Evolutionary conservation across 1,284 basidiomycete genomes (phyloP), one percentile per base, ranked within the genome.

Genomic region (Leccinum griseonigrum): DNA sequence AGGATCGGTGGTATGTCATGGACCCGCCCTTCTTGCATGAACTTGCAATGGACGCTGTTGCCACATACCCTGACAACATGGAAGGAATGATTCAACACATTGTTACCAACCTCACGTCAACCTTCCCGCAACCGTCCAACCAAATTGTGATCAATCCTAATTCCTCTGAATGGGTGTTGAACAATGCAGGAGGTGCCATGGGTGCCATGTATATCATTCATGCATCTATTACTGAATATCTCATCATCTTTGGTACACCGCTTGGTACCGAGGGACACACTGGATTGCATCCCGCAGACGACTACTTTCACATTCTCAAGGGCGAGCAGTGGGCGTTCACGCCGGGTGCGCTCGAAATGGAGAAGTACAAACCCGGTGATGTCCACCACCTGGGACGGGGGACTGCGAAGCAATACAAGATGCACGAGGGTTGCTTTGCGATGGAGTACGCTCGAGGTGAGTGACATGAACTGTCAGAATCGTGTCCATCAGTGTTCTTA

Each of bases 181-280:
- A 91, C 81, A 99, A 99, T 72, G 97, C 97, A 1, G 97, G 96
- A 18, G 97, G 97, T 58, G 97, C 97, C 1, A 99, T 98, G 97
- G 97, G 94, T 52, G 88, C 90, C 52, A 98, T 99, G 97, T 98
- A 94, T 77, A 85, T 98, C 77, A 92, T 99, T 67, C 96, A 98
- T 72, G 94, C 95, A 16, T 91, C 86, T 76, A 89, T 97, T 69
- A 96, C 94, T 8, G 95, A 97, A 81, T 94, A 95, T 79, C 85
- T 97, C 71, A 92, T 93, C 73, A 91, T 99, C 71, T 99, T 99
- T 69, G 97, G 97, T 4, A 96, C 95, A 0, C 95, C 96, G 0
- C 81, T 98, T 8, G 97, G 97, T 13, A 99, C 97, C 2, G 97
- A 99, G 77, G 97, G 97, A 4, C 97, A 99, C 76, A 87, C 89